Evolutionary conservation across 2,329 filamentous ascomycete species (phyloP).

Genomic region (Pseudocercospora eumusae): DNA sequence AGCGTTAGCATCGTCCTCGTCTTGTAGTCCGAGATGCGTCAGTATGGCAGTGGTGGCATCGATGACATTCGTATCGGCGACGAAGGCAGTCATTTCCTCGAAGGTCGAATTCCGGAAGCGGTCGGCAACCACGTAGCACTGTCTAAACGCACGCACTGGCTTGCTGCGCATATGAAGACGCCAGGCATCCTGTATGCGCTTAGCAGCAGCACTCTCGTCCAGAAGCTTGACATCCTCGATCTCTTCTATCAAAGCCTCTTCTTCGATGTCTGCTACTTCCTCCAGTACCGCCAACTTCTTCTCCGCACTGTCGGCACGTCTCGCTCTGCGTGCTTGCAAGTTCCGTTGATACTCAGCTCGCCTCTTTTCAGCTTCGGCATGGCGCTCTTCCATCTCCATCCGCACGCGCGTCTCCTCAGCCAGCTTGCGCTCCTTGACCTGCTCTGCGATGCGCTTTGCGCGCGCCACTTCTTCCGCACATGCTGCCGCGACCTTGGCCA

Average conservation of each 20-base stretch:
- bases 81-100: constrained; percentile 69
- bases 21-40: constrained; percentile 65
- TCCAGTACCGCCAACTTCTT: constrained; percentile 56
- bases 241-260: constrained; percentile 44
- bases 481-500: constrained; percentile 77
- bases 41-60: constrained; percentile 66
- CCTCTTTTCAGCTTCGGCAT: constrained; percentile 74
- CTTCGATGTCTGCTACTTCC: constrained; percentile 50
- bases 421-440: constrained; percentile 77
- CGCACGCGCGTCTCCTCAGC: constrained; percentile 70
- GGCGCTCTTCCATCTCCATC: constrained; percentile 75
- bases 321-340: constrained; percentile 49
- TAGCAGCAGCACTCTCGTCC: constrained; percentile 63
- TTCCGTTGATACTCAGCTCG: constrained; percentile 58
- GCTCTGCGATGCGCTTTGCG: constrained; percentile 79
- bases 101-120: constrained; percentile 70
- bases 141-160: constrained; percentile 65
- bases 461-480: constrained; percentile 82
- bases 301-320: constrained; percentile 45
- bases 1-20: constrained; percentile 60
- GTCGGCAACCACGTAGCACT: constrained; percentile 69
- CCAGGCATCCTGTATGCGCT: constrained; percentile 71
- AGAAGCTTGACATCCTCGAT: constrained; percentile 44
- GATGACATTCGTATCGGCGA: constrained; percentile 68
- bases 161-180: constrained; percentile 59